phyloP scores from a whole-genome alignment of 1,284 basidiomycete species.

The Mycena citricolor region DNA sequence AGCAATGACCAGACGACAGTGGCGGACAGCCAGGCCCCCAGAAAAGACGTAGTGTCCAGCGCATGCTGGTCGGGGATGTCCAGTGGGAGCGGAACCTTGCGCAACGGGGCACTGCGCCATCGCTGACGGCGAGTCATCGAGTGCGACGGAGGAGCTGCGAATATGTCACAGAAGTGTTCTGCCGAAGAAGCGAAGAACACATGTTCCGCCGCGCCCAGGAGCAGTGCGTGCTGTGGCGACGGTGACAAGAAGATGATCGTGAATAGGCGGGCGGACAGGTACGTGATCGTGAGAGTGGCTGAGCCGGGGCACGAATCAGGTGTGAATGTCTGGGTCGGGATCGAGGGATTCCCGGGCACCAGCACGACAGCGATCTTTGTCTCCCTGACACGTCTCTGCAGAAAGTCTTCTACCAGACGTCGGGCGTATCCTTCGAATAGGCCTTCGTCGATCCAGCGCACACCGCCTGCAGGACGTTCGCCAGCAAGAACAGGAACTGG shows the following conservation, averaged over 20 bases:
- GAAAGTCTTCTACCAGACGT: slow-evolving; percentile 35
- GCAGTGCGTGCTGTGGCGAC: slow-evolving; percentile 39
- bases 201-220: slow-evolving; percentile 31
- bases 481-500: slow-evolving; percentile 38
- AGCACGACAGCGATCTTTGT: slow-evolving; percentile 38
- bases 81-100: slow-evolving; percentile 25
- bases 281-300: slow-evolving; percentile 41
- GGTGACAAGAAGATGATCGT: slow-evolving; percentile 49
- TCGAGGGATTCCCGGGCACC: slow-evolving; percentile 38
- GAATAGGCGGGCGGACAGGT: slow-evolving; percentile 56
- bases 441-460: slow-evolving; percentile 48
- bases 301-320: slow-evolving; percentile 1
- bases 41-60: slow-evolving; percentile 24
- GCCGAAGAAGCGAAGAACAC: slow-evolving; percentile 36
- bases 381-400: slow-evolving; percentile 35
- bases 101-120: slow-evolving; percentile 22
- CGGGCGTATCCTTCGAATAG: slow-evolving; percentile 43
- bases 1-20: slow-evolving; percentile 30
- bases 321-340: slow-evolving; percentile 26
- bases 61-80: slow-evolving; percentile 30
- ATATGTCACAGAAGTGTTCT: slow-evolving; percentile 39
- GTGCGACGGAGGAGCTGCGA: slow-evolving; percentile 26
- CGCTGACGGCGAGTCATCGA: slow-evolving; percentile 13
- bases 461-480: slow-evolving; percentile 31
- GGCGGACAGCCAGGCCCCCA: slow-evolving; percentile 10